Percentiles rank a stretch among this genome's conserved stretches.
Conservation (phyloP, 192 early-diverging fungal genomes). For the Coemansia brasiliensis region DNA sequence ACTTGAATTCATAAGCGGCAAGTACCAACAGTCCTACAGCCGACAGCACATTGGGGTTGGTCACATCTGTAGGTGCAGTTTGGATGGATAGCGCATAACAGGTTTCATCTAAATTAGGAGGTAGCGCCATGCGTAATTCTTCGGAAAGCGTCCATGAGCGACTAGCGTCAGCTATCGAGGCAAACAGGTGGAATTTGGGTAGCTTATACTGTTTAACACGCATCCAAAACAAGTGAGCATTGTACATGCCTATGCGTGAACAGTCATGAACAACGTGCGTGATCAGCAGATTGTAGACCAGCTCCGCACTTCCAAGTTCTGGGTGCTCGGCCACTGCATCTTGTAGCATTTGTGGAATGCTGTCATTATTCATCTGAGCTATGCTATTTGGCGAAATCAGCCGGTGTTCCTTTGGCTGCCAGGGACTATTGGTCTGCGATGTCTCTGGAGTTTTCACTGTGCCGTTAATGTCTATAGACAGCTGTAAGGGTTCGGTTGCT, state of each 20-base stretch:
- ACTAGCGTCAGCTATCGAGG: slow-evolving; percentile 50
- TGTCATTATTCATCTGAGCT: slow-evolving; percentile 48
- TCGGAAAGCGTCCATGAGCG: slow-evolving; percentile 55
- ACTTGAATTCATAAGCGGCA: slow-evolving; percentile 55
- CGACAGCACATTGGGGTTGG: slow-evolving; percentile 21
- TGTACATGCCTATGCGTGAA: slow-evolving; percentile 52
- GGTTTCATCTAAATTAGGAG: slow-evolving; percentile 48
- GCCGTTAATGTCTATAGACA: background rate
- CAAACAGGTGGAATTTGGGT: slow-evolving; percentile 45
- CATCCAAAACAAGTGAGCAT: slow-evolving; percentile 52
- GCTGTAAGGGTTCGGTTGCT: background rate
- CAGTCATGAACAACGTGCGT: slow-evolving; percentile 53
- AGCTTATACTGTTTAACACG: slow-evolving; percentile 44
- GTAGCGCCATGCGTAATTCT: slow-evolving; percentile 44
- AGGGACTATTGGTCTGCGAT: slow-evolving; percentile 21
- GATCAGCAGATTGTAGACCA: slow-evolving; percentile 55
- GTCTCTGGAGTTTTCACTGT: background rate
- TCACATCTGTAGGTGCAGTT: slow-evolving; percentile 17
- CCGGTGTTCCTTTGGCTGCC: slow-evolving; percentile 9
- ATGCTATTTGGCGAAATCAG: slow-evolving; percentile 15
- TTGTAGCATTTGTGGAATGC: slow-evolving; percentile 39
- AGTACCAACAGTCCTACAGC: slow-evolving; percentile 39
- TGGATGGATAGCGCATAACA: slow-evolving; percentile 47
- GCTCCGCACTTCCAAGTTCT: slow-evolving; percentile 49
- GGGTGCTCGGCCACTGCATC: slow-evolving; percentile 46